Percentiles rank a stretch among this genome's conserved stretches.
Evolutionary conservation across 2,329 filamentous ascomycete species (phyloP).

Genomic region (Scolecobasidium constrictum): DNA sequence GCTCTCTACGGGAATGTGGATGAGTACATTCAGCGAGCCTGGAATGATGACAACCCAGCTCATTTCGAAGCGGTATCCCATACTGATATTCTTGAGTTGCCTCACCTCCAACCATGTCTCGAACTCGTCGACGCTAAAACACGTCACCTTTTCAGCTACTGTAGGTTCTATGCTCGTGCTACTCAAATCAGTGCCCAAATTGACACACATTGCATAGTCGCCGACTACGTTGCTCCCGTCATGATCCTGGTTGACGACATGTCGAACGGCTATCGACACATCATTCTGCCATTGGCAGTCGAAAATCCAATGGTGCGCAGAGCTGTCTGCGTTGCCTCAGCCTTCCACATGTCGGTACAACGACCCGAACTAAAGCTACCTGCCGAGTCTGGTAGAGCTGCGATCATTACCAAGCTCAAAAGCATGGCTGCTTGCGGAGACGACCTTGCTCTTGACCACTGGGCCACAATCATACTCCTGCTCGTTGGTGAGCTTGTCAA

Average conservation of each 20-base stretch:
- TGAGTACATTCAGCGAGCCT: too few species aligned
- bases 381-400: constrained; percentile 25
- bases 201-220: constrained; percentile 22
- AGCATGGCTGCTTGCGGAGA: constrained; percentile 19
- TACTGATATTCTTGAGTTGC: too few species aligned
- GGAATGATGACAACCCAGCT: too few species aligned
- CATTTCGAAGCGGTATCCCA: too few species aligned
- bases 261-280: constrained; percentile 28
- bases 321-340: constrained; percentile 29
- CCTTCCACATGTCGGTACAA: constrained; percentile 26
- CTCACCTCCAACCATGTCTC: constrained; percentile 17
- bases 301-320: constrained; percentile 25
- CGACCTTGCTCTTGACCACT: constrained; percentile 16
- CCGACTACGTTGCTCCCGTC: constrained; percentile 25
- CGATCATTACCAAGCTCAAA: constrained; percentile 25
- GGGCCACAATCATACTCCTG: constrained; percentile 28
- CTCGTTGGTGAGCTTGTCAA: constrained; percentile 33
- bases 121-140: constrained; percentile 18
- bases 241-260: constrained; percentile 30
- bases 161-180: constrained; percentile 16
- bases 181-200: too few species aligned
- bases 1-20: too few species aligned
- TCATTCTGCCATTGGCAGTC: constrained; percentile 29
- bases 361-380: constrained; percentile 19
- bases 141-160: constrained; percentile 27